These are phyloP conservation scores for Myriosclerotinia curreyana DNA, from an alignment of 2,329 filamentous ascomycete species.

Conservation along the genomic window DNA sequence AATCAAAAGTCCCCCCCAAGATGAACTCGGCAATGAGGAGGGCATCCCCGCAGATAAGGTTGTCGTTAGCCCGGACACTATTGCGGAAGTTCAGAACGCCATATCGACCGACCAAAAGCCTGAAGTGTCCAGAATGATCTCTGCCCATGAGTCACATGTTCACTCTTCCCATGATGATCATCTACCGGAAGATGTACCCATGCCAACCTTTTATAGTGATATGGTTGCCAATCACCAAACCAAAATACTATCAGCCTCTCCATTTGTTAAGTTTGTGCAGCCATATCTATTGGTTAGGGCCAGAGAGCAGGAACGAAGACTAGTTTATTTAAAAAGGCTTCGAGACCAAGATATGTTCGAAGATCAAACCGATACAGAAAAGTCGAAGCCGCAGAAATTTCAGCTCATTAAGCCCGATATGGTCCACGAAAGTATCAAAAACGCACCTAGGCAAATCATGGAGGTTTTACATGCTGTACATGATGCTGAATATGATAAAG, in stretches of 20 bases:
- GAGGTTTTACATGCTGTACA: constrained; percentile 94
- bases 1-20: constrained; percentile 11
- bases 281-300: constrained; percentile 91
- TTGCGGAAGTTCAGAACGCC: background rate
- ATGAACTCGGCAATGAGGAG: background rate
- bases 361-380: constrained; percentile 56
- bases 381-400: constrained; percentile 67
- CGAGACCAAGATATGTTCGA: constrained; percentile 70
- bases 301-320: constrained; percentile 80
- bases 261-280: constrained; percentile 92
- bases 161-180: constrained; percentile 49
- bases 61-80: background rate
- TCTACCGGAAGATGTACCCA: constrained; percentile 73
- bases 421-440: constrained; percentile 80
- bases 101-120: constrained; percentile 14
- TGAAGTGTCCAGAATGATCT: constrained; percentile 33
- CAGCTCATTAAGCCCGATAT: constrained; percentile 92
- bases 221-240: constrained; percentile 92
- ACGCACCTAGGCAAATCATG: constrained; percentile 80
- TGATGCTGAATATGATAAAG: constrained; percentile 95
- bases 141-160: constrained; percentile 41
- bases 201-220: constrained; percentile 91
- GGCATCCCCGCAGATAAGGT: background rate
- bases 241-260: constrained; percentile 89
- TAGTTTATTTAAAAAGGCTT: constrained; percentile 78